Conservation (phyloP, 139 green algal genomes). For the Ettlia oleoabundans region DNA sequence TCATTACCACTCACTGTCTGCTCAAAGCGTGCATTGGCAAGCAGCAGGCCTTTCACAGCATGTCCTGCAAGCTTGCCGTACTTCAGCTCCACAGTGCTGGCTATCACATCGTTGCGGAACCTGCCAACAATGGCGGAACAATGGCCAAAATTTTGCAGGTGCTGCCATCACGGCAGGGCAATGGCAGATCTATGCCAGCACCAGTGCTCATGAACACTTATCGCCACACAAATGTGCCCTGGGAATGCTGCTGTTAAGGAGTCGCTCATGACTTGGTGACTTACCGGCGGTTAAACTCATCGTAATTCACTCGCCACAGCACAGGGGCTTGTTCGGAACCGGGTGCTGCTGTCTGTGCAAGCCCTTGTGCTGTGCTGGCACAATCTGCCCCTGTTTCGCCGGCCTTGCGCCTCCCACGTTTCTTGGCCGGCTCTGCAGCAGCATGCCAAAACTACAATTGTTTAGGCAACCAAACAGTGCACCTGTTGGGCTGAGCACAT, state of each 20-base stretch:
- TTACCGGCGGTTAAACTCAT: slow-evolving; percentile 78
- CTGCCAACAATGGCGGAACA: neutral
- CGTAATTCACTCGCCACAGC: slow-evolving; percentile 69
- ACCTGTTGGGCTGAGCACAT: neutral
- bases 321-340: slow-evolving; percentile 19
- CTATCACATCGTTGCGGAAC: slow-evolving; percentile 50
- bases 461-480: neutral
- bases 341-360: neutral
- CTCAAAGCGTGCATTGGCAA: slow-evolving; percentile 48
- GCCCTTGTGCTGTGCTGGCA: neutral
- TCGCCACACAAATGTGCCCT: neutral
- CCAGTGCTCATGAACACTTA: neutral
- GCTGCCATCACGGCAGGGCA: neutral
- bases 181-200: neutral
- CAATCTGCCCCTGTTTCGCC: neutral
- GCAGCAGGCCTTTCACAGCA: slow-evolving; percentile 65
- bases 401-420: slow-evolving; percentile 23
- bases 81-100: slow-evolving; percentile 51
- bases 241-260: no score
- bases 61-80: slow-evolving; percentile 42
- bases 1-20: slow-evolving; percentile 18
- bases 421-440: slow-evolving; percentile 24
- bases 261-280: no score
- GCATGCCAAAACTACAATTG: neutral
- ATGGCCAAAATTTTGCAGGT: no score